These are phyloP conservation scores for Rhynchosporium secalis DNA, from an alignment of 2,329 filamentous ascomycete species.

Conservation along the genomic window DNA sequence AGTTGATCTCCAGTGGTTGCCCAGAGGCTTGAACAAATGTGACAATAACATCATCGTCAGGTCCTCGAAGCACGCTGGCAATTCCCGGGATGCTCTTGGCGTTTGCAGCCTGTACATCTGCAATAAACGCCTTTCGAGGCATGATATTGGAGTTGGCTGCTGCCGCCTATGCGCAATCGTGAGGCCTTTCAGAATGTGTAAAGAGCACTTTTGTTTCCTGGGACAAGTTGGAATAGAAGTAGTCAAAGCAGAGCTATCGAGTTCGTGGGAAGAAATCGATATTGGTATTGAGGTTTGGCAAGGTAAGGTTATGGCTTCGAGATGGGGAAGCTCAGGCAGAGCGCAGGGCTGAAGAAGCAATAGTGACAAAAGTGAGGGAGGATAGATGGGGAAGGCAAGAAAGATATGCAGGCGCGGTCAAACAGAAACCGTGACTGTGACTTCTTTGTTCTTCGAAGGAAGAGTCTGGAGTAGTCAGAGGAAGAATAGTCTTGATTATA, in stretches of 20 bases:
- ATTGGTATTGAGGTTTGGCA: background rate
- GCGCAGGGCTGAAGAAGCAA: constrained; percentile 8
- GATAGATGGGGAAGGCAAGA: background rate
- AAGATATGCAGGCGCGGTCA: background rate
- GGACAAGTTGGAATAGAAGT: background rate
- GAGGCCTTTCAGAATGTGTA: background rate
- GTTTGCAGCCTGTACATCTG: constrained; percentile 51
- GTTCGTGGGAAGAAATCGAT: background rate
- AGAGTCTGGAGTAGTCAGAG: no score
- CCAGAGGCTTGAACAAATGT: constrained; percentile 45
- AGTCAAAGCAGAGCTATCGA: background rate
- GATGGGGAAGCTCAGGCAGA: background rate
- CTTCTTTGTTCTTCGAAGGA: no score
- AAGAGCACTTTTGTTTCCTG: background rate
- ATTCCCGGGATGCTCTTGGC: constrained; percentile 49
- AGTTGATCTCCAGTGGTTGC: constrained; percentile 32
- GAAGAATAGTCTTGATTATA: no score
- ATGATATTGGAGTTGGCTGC: constrained; percentile 45
- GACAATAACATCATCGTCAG: constrained; percentile 71
- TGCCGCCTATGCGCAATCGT: constrained; percentile 8
- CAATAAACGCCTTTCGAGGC: constrained; percentile 65
- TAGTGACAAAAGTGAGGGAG: no score
- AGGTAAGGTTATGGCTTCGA: background rate
- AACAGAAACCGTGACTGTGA: background rate
- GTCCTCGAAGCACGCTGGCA: constrained; percentile 56